Evolutionary conservation across 352 stramenopile species (phyloP).

Genomic region (Phytophthora rubi): DNA sequence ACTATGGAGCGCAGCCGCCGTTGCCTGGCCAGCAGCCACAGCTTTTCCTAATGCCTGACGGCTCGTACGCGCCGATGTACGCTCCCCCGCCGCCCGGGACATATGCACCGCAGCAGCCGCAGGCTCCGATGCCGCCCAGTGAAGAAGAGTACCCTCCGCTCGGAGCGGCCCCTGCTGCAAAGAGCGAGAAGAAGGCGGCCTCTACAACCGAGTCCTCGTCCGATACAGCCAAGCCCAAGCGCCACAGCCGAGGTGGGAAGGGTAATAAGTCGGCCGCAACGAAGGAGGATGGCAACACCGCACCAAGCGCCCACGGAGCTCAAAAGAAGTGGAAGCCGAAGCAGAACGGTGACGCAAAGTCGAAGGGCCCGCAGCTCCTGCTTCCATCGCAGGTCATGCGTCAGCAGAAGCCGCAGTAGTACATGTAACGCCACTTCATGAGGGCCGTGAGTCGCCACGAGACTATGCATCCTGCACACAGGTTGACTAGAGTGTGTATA

Average conservation of each 20-base stretch:
- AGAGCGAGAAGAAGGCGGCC: conserved; percentile 22
- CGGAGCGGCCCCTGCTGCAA: conserved; percentile 16
- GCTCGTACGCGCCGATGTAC: conserved; percentile 44
- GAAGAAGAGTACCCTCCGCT: conserved; percentile 44
- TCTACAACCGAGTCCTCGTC: conserved; percentile 12
- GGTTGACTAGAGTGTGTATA: conserved; percentile 33
- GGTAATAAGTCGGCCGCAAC: conserved; percentile 26
- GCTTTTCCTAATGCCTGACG: conserved; percentile 41
- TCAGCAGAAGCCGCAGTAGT: conserved; percentile 50
- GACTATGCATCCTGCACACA: conserved; percentile 10
- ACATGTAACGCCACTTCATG: conserved; percentile 10
- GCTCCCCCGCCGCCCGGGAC: conserved; percentile 14
- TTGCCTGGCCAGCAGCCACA: conserved; percentile 36
- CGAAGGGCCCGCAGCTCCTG: conserved; percentile 38
- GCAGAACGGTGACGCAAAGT: conserved; percentile 21
- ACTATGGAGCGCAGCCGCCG: conserved; percentile 29
- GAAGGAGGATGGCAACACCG: conserved; percentile 5
- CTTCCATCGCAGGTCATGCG: conserved; percentile 61
- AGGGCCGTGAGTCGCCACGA: conserved; percentile 12
- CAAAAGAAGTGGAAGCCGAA: conserved; percentile 51
- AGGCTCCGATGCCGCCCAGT: conserved; percentile 21
- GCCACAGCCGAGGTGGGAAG: conserved; percentile 18
- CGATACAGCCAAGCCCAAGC: conserved; percentile 27
- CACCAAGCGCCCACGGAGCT: conserved; percentile 3
- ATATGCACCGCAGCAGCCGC: conserved; percentile 19